A percentile compares a stretch with the other conserved stretches of the same genome.
These are phyloP conservation scores for Suaeda aralocaspica DNA, from an alignment of 148 eudicot species.

Conservation along the genomic window DNA sequence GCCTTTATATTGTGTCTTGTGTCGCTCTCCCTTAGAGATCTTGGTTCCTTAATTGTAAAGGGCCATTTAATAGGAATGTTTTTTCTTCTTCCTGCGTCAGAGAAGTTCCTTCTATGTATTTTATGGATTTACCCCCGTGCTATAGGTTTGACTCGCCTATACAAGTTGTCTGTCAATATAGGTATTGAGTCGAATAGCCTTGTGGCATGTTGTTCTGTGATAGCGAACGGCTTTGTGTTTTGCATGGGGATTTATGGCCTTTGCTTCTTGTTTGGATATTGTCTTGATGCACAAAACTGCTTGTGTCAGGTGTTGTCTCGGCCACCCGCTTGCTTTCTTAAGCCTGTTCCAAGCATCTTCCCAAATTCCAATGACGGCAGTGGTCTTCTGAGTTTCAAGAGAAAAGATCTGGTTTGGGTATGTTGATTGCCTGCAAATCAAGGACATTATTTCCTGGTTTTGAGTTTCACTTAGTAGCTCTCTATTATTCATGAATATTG, in stretches of 20 bases:
- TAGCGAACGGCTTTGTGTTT: not conserved
- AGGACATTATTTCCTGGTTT: slow-evolving; percentile 12
- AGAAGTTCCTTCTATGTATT: not conserved
- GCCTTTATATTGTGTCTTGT: not conserved
- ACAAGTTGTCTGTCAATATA: not conserved
- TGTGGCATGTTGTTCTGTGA: not conserved
- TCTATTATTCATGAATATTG: not conserved
- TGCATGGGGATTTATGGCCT: not conserved
- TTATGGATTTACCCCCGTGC: not conserved
- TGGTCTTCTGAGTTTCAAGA: slow-evolving; percentile 80
- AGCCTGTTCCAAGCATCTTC: slow-evolving; percentile 82
- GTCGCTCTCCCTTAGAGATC: not conserved
- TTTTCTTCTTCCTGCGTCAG: slow-evolving; percentile 1
- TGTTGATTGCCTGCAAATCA: slow-evolving; percentile 15
- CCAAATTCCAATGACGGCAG: slow-evolving; percentile 55
- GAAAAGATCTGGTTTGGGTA: slow-evolving; percentile 93
- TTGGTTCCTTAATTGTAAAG: not conserved
- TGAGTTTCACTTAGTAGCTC: slow-evolving; percentile 8
- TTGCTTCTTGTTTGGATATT: slow-evolving; percentile 3
- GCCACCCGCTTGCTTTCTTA: slow-evolving; percentile 79
- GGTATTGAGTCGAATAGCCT: not conserved
- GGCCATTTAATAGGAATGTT: not conserved
- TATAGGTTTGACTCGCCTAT: not conserved
- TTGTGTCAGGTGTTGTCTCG: slow-evolving; percentile 73
- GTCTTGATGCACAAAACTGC: slow-evolving; percentile 19